These are phyloP conservation scores for Salix suchowensis DNA, from an alignment of 345 rosid genomes.

Conservation along the genomic window DNA sequence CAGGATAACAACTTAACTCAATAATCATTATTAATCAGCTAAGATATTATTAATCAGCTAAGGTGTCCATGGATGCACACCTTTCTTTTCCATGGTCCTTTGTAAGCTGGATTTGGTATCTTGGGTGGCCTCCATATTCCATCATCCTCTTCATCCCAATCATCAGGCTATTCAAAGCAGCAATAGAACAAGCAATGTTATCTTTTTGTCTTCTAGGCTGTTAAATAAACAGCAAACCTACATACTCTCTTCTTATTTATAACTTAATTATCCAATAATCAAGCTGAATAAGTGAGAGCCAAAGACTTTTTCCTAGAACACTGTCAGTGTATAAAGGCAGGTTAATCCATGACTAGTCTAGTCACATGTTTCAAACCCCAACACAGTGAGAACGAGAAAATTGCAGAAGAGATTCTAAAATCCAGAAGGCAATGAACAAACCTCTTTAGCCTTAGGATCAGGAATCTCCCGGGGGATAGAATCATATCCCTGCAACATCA, in stretches of 20 bases:
- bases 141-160: conserved; percentile 47
- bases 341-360: neutral
- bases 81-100: conserved; percentile 48
- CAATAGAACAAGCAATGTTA: neutral
- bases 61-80: conserved; percentile 5
- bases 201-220: neutral
- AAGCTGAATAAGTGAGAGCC: neutral
- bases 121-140: conserved; percentile 42
- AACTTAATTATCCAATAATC: neutral
- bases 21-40: neutral
- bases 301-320: neutral
- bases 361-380: neutral
- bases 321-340: neutral
- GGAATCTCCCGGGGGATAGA: conserved; percentile 39
- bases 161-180: conserved; percentile 30
- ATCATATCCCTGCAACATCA: conserved; percentile 39
- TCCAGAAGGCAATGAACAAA: conserved; percentile 6
- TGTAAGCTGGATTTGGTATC: conserved; percentile 45
- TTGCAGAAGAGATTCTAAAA: neutral
- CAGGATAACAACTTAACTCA: neutral
- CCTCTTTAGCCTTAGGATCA: conserved; percentile 41
- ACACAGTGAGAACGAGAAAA: neutral
- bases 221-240: neutral
- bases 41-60: neutral
- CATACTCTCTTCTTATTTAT: neutral